Percentiles rank a stretch among this genome's conserved stretches.
Evolutionary conservation across 129 eudicot genomes (phyloP).

Genomic region (Flaveria linearis): DNA sequence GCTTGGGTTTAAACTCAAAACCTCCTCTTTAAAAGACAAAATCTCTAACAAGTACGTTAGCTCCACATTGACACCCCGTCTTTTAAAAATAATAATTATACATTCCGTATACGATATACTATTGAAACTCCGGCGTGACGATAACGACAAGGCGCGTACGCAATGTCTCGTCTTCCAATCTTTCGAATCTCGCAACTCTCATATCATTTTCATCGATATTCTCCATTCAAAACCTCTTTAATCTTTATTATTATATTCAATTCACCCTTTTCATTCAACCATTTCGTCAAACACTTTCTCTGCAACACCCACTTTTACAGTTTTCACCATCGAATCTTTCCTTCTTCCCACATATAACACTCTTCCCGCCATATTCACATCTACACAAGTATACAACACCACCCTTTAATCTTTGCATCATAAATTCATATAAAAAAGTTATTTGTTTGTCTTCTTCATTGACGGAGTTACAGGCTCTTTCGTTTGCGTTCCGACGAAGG

Average conservation of each 20-base stretch:
- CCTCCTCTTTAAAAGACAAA: too few species aligned
- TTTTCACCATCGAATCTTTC: slow-evolving; percentile 39
- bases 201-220: slow-evolving; percentile 23
- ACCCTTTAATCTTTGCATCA: slow-evolving; percentile 18
- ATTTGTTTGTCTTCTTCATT: too few species aligned
- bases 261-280: slow-evolving; percentile 22
- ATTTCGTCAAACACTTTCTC: slow-evolving; percentile 32
- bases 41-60: too few species aligned
- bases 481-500: not conserved
- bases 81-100: too few species aligned
- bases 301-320: slow-evolving; percentile 24
- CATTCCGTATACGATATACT: not conserved
- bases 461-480: too few species aligned
- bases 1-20: too few species aligned
- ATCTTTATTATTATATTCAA: too few species aligned
- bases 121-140: slow-evolving; percentile 29
- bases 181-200: slow-evolving; percentile 6
- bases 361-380: slow-evolving; percentile 34
- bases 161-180: slow-evolving; percentile 20
- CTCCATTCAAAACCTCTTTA: not conserved
- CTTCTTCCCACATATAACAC: slow-evolving; percentile 5
- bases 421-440: not conserved
- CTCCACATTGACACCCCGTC: too few species aligned
- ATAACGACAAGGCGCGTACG: slow-evolving; percentile 32
- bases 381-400: not conserved